Conservation (phyloP, 805 yeast species). For the Wickerhamomyces silvicola region DNA sequence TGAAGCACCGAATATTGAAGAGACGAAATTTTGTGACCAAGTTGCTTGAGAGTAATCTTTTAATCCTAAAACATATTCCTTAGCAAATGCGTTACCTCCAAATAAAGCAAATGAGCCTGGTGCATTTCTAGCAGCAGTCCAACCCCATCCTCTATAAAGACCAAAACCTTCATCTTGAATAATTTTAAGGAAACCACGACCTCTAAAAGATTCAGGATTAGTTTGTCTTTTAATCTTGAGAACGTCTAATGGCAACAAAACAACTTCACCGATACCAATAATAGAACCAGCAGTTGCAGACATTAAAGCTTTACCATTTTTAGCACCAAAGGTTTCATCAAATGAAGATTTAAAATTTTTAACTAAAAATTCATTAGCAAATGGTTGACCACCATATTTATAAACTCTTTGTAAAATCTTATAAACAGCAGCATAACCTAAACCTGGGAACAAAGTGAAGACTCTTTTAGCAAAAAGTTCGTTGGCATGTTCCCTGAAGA, state of each 20-base stretch:
- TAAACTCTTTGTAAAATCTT: slow-evolving; percentile 95
- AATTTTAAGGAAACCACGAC: slow-evolving; percentile 90
- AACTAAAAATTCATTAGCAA: slow-evolving; percentile 87
- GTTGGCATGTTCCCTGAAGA: slow-evolving; percentile 75
- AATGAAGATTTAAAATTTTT: slow-evolving; percentile 63
- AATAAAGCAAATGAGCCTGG: slow-evolving; percentile 97
- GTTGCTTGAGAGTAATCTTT: slow-evolving; percentile 86
- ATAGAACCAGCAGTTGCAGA: slow-evolving; percentile 97
- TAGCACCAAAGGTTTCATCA: slow-evolving; percentile 77
- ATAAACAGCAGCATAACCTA: slow-evolving; percentile 97
- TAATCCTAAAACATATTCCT: slow-evolving; percentile 87
- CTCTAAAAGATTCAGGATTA: slow-evolving; percentile 98
- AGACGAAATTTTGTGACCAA: slow-evolving; percentile 90
- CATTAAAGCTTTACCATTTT: slow-evolving; percentile 94
- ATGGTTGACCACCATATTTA: slow-evolving; percentile 99
- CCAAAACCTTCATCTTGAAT: slow-evolving; percentile 88
- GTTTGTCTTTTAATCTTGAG: slow-evolving; percentile 98
- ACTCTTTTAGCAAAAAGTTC: slow-evolving; percentile 66
- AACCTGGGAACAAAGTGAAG: slow-evolving; percentile 89
- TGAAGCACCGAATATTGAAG: slow-evolving; percentile 94
- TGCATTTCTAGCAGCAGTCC: slow-evolving; percentile 99
- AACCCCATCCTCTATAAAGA: slow-evolving; percentile 97
- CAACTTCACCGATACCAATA: slow-evolving; percentile 97
- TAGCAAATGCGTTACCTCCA: slow-evolving; percentile 98
- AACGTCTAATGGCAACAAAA: slow-evolving; percentile 90